Percentiles rank a stretch among this genome's conserved stretches.
Evolutionary conservation across 352 stramenopile species (phyloP).

Genomic region (Pythium insidiosum): DNA sequence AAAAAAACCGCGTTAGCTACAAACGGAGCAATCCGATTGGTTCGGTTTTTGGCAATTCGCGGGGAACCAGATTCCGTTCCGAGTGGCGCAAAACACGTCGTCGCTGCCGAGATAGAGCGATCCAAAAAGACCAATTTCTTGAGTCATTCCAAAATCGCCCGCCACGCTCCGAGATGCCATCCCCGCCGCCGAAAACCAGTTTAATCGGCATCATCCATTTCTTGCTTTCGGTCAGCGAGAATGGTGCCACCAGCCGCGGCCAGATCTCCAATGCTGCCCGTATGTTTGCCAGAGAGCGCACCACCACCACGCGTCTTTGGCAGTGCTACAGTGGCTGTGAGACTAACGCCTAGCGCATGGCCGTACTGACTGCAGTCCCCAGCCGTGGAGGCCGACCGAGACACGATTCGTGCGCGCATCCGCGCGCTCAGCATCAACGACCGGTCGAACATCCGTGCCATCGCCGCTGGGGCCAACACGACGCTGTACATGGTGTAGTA

Average conservation of each 20-base stretch:
- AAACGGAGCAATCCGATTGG: too few relatives aligned
- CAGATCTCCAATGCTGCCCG: not conserved
- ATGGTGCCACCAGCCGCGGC: not conserved
- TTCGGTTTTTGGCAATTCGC: too few relatives aligned
- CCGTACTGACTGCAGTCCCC: not conserved
- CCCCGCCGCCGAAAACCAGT: too few relatives aligned
- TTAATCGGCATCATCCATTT: not conserved
- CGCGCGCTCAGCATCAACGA: not conserved
- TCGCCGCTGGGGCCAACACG: not conserved
- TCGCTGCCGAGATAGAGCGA: too few relatives aligned
- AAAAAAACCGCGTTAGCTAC: too few relatives aligned
- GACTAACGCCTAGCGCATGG: not conserved
- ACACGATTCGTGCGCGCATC: not conserved
- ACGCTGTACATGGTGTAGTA: constrained; percentile 1
- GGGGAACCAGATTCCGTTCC: too few relatives aligned
- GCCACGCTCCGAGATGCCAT: too few relatives aligned
- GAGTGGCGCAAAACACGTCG: too few relatives aligned
- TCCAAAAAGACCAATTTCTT: too few relatives aligned
- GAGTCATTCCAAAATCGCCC: too few relatives aligned
- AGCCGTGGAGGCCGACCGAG: not conserved
- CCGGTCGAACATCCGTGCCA: not conserved
- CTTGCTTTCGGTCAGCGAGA: not conserved
- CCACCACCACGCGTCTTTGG: not conserved
- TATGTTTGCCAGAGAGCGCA: too few relatives aligned
- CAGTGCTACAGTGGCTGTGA: not conserved